phyloP scores from a whole-genome alignment of 345 rosid genomes.

The Laguncularia racemosa region DNA sequence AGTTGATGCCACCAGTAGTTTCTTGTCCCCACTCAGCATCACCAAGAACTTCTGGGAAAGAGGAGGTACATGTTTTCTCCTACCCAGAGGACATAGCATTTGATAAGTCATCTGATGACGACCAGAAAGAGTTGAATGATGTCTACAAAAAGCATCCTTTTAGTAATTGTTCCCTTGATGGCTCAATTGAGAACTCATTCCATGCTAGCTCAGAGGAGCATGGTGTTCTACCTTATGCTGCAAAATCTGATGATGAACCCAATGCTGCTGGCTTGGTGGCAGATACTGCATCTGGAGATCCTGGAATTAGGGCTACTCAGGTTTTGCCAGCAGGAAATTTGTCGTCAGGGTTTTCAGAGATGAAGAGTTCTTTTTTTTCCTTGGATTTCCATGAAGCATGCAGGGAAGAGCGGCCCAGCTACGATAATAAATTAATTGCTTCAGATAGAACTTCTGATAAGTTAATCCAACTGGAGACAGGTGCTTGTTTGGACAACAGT shows the following conservation, averaged over 20 bases:
- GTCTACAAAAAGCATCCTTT: constrained; percentile 2
- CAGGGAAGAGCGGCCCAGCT: constrained; percentile 18
- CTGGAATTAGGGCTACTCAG: too few species aligned
- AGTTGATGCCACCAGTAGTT: constrained; percentile 28
- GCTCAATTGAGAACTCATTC: neutral
- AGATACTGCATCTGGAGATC: too few species aligned
- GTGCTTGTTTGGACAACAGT: constrained; percentile 6
- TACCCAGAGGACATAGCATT: constrained; percentile 26
- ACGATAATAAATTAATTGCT: constrained; percentile 14
- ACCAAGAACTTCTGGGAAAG: constrained; percentile 1
- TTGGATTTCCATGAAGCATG: constrained; percentile 17
- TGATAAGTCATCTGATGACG: constrained; percentile 6
- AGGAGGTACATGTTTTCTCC: constrained; percentile 7
- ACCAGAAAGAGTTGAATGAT: constrained; percentile 6
- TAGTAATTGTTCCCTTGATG: neutral
- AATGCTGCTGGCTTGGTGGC: too few species aligned
- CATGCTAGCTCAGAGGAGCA: neutral
- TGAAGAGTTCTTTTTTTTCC: constrained; percentile 27
- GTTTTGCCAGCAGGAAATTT: constrained; percentile 6
- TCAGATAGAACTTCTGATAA: constrained; percentile 19
- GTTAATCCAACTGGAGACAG: constrained; percentile 7
- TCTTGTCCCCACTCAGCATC: constrained; percentile 20
- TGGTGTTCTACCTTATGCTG: too few species aligned
- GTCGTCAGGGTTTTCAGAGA: constrained; percentile 10
- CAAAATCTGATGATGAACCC: too few species aligned